Percentiles rank a stretch among this genome's conserved stretches.
These are phyloP conservation scores for Termitomyces bulborhizus DNA, from an alignment of 768 basidiomycete genomes.

Conservation along the genomic window DNA sequence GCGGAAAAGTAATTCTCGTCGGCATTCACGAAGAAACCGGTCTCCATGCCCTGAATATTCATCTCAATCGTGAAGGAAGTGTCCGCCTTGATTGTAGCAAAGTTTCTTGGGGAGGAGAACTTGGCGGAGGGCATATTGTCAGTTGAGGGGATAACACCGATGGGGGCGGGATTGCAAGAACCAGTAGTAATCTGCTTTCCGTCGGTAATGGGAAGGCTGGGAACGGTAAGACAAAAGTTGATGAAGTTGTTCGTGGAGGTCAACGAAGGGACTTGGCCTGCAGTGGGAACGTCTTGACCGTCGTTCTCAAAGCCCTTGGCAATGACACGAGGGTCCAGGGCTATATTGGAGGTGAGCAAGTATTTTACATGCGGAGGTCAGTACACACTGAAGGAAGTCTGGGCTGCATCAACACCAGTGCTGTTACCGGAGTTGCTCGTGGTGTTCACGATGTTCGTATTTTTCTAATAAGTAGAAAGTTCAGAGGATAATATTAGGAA, in stretches of 20 bases:
- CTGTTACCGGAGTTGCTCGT: background rate
- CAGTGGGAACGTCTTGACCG: slow-evolving; percentile 20
- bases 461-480: background rate
- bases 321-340: slow-evolving; percentile 22
- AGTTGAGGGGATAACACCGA: slow-evolving; percentile 39
- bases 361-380: background rate
- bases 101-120: slow-evolving; percentile 28
- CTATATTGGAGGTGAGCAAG: slow-evolving; percentile 1
- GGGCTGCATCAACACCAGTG: slow-evolving; percentile 13
- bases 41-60: slow-evolving; percentile 26
- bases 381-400: slow-evolving; percentile 18
- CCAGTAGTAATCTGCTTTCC: slow-evolving; percentile 26
- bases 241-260: slow-evolving; percentile 48
- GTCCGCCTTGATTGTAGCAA: slow-evolving; percentile 33
- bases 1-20: slow-evolving; percentile 36
- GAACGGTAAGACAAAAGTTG: slow-evolving; percentile 37
- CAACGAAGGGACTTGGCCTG: slow-evolving; percentile 36
- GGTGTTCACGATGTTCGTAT: background rate
- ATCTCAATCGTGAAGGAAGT: slow-evolving; percentile 37
- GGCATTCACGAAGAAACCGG: slow-evolving; percentile 40
- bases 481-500: background rate
- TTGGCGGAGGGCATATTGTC: slow-evolving; percentile 35
- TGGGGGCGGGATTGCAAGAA: slow-evolving; percentile 22
- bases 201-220: slow-evolving; percentile 49
- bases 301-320: slow-evolving; percentile 21